Evolutionary conservation across 345 rosid species (phyloP), one percentile per base, ranked within the genome.

Genomic region (Microthlaspi erraticum): DNA sequence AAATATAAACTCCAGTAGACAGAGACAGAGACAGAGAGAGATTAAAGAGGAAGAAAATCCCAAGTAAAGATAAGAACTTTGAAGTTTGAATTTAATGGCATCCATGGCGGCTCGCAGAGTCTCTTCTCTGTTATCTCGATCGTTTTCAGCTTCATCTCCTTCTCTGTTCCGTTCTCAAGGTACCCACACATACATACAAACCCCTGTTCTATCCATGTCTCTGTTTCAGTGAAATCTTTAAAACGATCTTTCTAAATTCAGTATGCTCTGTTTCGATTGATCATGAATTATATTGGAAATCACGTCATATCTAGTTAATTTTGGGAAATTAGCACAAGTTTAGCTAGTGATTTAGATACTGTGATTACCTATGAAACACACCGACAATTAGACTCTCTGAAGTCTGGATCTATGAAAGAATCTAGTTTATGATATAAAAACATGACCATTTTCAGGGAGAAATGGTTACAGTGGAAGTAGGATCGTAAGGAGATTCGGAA

Each of bases 21-120:
- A 44, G 7, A 49, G 16, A 44, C 13, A 20, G 17, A 20, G n/a
- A 18, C 8, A 23, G 33, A 20, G 56, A 20, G 14, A 43, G 52
- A 36, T 12, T 9, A n/a, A 6, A 43, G 65, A 37, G 43, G 65
- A 48, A 7, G 46, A 41, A 14, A 10, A 10, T 57, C 46, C 4
- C 26, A 49, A 36, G 36, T 60, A 68, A 48, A 59, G 71, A 75
- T 61, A 62, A 68, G 70, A 67, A 42, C 31, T 23, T 66, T 33
- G 38, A 34, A 7, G 42, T 29, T 73, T 39, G 48, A 56, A 45
- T 60, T 8, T n/a, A 20, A 11, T 46, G 36, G 38, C 38, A 52
- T 80, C 76, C 57, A 85, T 87, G 90, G 89, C 90, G 13, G 81
- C 88, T 82, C 83, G 85, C 45, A 83, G 86, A 79, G 68, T 83